phyloP scores from a whole-genome alignment of 2,329 filamentous ascomycete genomes.

The Colletotrichum siamense region DNA sequence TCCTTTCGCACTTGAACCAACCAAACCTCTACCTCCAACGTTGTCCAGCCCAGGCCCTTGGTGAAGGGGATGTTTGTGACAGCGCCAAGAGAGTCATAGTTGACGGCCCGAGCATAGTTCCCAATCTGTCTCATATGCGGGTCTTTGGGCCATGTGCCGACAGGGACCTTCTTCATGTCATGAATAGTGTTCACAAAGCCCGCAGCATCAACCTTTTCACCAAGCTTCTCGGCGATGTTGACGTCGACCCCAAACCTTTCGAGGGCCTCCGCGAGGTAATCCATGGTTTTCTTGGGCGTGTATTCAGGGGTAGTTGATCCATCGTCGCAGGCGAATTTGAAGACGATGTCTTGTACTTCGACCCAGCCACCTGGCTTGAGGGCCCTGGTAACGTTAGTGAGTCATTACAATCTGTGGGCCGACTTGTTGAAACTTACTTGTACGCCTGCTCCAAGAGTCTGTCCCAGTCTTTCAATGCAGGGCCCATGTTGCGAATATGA shows the following conservation, averaged over 20 bases:
- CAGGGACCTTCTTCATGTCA: constrained; percentile 37
- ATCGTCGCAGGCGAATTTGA: constrained; percentile 31
- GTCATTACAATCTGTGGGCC: too few species aligned
- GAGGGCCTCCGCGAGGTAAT: constrained; percentile 23
- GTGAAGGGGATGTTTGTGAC: not conserved
- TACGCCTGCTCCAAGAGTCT: constrained; percentile 46
- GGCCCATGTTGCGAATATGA: constrained; percentile 62
- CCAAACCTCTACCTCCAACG: not conserved
- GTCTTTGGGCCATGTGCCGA: constrained; percentile 46
- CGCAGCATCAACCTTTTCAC: constrained; percentile 7
- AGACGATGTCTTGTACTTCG: constrained; percentile 40
- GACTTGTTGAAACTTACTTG: constrained; percentile 24
- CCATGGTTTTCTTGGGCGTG: not conserved
- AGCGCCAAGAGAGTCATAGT: not conserved
- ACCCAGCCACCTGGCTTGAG: constrained; percentile 50
- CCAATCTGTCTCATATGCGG: constrained; percentile 43
- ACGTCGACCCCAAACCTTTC: constrained; percentile 26
- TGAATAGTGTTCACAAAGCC: constrained; percentile 34
- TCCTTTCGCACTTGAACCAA: not conserved
- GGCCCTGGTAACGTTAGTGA: not conserved
- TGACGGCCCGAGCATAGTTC: constrained; percentile 23
- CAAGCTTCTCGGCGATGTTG: constrained; percentile 20
- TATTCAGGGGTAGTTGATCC: constrained; percentile 21
- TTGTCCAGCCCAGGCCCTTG: not conserved
- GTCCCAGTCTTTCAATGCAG: constrained; percentile 60